phyloP scores from a whole-genome alignment of 768 basidiomycete species.

The Boletales sp. region DNA sequence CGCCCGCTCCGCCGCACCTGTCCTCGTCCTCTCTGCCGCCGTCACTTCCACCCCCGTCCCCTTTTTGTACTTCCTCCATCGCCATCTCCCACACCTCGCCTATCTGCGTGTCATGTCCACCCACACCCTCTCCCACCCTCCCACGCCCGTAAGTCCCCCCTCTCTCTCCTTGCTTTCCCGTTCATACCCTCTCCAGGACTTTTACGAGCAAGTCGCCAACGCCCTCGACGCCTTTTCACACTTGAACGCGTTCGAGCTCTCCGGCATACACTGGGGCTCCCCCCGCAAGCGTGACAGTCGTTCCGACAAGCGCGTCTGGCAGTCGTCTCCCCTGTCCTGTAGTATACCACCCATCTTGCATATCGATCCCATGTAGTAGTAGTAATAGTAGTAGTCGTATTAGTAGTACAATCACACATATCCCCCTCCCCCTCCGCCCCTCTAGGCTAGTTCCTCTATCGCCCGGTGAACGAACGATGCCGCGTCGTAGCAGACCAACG shows the following conservation, averaged over 20 bases:
- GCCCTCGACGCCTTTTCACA: constrained; percentile 57
- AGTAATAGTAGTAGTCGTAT: too few relatives aligned
- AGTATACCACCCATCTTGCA: constrained; percentile 26
- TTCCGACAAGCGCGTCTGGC: constrained; percentile 43
- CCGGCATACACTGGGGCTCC: constrained; percentile 72
- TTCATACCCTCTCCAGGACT: constrained; percentile 40
- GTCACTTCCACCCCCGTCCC: constrained; percentile 55
- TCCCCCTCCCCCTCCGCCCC: neutral
- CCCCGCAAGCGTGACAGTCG: constrained; percentile 36
- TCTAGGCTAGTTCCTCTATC: constrained; percentile 38
- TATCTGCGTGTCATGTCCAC: constrained; percentile 66
- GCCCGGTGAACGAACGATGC: constrained; percentile 46
- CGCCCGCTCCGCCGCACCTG: constrained; percentile 44
- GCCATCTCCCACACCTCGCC: constrained; percentile 54
- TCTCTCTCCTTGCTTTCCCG: constrained; percentile 9
- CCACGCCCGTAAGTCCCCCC: constrained; percentile 44
- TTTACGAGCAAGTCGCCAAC: constrained; percentile 58
- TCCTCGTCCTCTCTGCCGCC: constrained; percentile 56
- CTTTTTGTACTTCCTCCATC: constrained; percentile 55
- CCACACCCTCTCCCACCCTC: constrained; percentile 46
- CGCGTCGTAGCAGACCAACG: constrained; percentile 46
- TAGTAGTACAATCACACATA: neutral
- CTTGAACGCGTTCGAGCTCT: constrained; percentile 67
- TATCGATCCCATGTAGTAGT: constrained; percentile 22
- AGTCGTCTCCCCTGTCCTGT: constrained; percentile 43